phyloP scores from a whole-genome alignment of 2,329 filamentous ascomycete genomes.

The Sporothrix schenckii region DNA sequence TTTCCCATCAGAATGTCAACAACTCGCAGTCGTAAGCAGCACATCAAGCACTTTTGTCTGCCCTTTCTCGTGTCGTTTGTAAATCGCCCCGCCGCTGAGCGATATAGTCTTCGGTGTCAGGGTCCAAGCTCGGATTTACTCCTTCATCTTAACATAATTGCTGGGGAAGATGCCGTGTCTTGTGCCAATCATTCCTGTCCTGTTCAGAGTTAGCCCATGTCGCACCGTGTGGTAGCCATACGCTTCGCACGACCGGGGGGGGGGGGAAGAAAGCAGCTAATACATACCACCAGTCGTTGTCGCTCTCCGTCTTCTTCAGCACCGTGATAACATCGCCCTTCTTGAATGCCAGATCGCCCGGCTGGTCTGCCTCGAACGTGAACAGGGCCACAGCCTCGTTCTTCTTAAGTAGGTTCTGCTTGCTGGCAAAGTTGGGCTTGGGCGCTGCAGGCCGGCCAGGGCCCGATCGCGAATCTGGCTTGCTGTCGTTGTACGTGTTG shows the following conservation, averaged over 20 bases:
- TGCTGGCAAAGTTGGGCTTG: constrained; percentile 77
- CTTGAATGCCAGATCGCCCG: constrained; percentile 91
- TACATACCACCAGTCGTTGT: constrained; percentile 89
- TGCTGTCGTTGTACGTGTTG: constrained; percentile 53
- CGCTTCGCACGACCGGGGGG: too few relatives aligned
- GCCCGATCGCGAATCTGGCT: constrained; percentile 51
- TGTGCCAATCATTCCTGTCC: constrained; percentile 85
- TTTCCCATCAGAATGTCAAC: background rate
- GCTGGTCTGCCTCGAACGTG: constrained; percentile 92
- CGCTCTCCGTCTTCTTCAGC: constrained; percentile 88
- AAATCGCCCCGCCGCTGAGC: background rate
- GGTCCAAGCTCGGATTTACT: constrained; percentile 41
- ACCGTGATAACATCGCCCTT: constrained; percentile 97
- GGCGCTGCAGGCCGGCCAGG: constrained; percentile 82
- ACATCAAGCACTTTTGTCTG: constrained; percentile 3
- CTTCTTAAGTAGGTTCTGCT: constrained; percentile 59
- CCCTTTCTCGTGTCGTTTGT: background rate
- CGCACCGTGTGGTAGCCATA: too few relatives aligned
- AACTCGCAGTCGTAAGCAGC: constrained; percentile 8
- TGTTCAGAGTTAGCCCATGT: constrained; percentile 41
- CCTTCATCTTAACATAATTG: constrained; percentile 70
- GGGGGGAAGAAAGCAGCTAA: background rate
- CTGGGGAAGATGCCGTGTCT: constrained; percentile 92
- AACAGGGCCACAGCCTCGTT: constrained; percentile 91
- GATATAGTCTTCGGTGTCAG: background rate